Evolutionary conservation across 371 early-diverging fungal species (phyloP).

Genomic region (Mortierella polycephala): DNA sequence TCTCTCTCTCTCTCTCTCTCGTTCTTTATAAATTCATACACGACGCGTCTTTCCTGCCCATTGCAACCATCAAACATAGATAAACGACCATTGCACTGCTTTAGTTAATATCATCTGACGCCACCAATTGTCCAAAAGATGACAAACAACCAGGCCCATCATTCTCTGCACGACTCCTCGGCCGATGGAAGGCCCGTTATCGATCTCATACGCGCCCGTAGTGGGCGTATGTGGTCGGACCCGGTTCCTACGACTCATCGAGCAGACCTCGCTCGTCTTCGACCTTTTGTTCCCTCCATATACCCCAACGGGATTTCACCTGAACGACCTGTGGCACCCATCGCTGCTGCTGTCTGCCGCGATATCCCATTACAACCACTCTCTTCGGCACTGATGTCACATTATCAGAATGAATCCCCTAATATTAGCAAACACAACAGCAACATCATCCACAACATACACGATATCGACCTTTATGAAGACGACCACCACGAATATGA

Average conservation of each 20-base stretch:
- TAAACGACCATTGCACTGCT: too few species aligned
- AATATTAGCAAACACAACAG: slow-evolving; percentile 7
- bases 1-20: background rate
- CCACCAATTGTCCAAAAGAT: background rate
- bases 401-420: slow-evolving; percentile 10
- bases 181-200: slow-evolving; percentile 2
- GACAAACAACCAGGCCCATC: slow-evolving; percentile 1
- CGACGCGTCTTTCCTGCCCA: too few species aligned
- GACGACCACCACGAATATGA: slow-evolving; percentile 17
- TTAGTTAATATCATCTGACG: background rate
- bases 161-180: background rate
- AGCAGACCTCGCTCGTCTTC: slow-evolving; percentile 8
- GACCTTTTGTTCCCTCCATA: slow-evolving; percentile 4
- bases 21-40: background rate
- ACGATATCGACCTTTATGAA: slow-evolving; percentile 30
- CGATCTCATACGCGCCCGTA: slow-evolving; percentile 14
- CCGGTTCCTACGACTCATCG: slow-evolving; percentile 14
- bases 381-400: slow-evolving; percentile 24
- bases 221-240: slow-evolving; percentile 41
- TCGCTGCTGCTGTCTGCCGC: slow-evolving; percentile 21
- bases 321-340: slow-evolving; percentile 11
- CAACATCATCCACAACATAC: slow-evolving; percentile 22
- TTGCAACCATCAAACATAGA: too few species aligned
- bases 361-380: slow-evolving; percentile 28
- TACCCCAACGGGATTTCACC: background rate